These are phyloP conservation scores for Barbatosphaeria neglecta DNA, from an alignment of 495 filamentous ascomycete genomes.

Conservation along the genomic window DNA sequence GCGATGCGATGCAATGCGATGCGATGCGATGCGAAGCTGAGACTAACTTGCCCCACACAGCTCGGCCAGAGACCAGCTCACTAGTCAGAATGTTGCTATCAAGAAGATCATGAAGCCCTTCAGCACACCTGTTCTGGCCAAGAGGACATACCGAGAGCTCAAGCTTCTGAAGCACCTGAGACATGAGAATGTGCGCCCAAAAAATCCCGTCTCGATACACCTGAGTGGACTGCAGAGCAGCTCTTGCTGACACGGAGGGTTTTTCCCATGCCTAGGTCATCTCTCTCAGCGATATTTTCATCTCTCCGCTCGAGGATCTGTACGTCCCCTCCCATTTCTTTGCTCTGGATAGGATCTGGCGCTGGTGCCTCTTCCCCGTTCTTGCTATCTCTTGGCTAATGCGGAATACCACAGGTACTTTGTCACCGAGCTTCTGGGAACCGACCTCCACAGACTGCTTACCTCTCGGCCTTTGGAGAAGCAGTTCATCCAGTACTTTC, in stretches of 20 bases:
- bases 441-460: slow-evolving; percentile 88
- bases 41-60: slow-evolving; percentile 34
- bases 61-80: slow-evolving; percentile 95
- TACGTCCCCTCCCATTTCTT: slow-evolving; percentile 42
- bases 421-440: slow-evolving; percentile 93
- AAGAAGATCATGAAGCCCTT: slow-evolving; percentile 99
- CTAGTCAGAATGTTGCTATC: slow-evolving; percentile 85
- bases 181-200: slow-evolving; percentile 77
- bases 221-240: neutral
- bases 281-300: slow-evolving; percentile 97
- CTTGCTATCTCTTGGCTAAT: slow-evolving; percentile 11
- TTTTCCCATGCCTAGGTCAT: slow-evolving; percentile 65
- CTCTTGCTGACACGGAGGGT: slow-evolving; percentile 7
- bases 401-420: slow-evolving; percentile 62
- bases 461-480: slow-evolving; percentile 95
- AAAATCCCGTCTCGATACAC: neutral
- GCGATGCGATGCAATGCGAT: no score
- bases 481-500: slow-evolving; percentile 99
- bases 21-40: slow-evolving; percentile 8
- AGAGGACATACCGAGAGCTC: slow-evolving; percentile 92
- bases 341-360: no score
- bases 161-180: slow-evolving; percentile 94
- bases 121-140: slow-evolving; percentile 92
- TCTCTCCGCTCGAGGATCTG: slow-evolving; percentile 98
- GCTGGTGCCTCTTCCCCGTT: neutral